Conservation (phyloP, 73 alveolate species). For the Symbiodinium natans region DNA sequence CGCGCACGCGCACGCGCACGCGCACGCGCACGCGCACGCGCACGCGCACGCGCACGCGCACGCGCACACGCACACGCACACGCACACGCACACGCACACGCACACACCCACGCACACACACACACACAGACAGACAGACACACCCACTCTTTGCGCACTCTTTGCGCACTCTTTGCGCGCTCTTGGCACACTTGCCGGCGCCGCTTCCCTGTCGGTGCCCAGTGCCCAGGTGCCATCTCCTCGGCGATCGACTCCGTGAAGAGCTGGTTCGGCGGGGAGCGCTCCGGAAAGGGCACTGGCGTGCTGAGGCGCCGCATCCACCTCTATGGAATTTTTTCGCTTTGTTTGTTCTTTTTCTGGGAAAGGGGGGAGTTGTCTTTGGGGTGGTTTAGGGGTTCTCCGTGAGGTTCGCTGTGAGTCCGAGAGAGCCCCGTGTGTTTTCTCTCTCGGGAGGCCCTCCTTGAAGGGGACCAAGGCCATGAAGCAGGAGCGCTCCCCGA, state of each 20-base stretch:
- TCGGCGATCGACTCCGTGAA: constrained; percentile 69
- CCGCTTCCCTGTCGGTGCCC: too few relatives aligned
- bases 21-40: not conserved
- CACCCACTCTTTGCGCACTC: too few relatives aligned
- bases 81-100: constrained; percentile 11
- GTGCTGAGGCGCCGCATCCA: constrained; percentile 57
- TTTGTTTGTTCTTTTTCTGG: too few relatives aligned
- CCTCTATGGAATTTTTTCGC: too few relatives aligned
- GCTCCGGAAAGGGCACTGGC: constrained; percentile 18
- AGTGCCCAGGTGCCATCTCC: constrained; percentile 40
- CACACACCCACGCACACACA: too few relatives aligned
- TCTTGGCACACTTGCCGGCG: too few relatives aligned
- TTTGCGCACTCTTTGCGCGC: too few relatives aligned
- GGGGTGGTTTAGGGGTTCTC: too few relatives aligned
- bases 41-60: not conserved
- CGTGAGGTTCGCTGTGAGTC: not conserved
- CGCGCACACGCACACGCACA: not conserved
- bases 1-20: not conserved
- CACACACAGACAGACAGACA: too few relatives aligned
- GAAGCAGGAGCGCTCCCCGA: constrained; percentile 53
- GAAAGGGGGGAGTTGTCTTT: too few relatives aligned
- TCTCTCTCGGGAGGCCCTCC: constrained; percentile 44
- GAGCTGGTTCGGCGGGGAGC: constrained; percentile 53
- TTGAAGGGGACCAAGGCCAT: constrained; percentile 68
- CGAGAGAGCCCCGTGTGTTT: not conserved